Evolutionary conservation across 1,284 basidiomycete genomes (phyloP), one percentile per base, ranked within the genome.

Genomic region (Rhodotorula mucilaginosa): DNA sequence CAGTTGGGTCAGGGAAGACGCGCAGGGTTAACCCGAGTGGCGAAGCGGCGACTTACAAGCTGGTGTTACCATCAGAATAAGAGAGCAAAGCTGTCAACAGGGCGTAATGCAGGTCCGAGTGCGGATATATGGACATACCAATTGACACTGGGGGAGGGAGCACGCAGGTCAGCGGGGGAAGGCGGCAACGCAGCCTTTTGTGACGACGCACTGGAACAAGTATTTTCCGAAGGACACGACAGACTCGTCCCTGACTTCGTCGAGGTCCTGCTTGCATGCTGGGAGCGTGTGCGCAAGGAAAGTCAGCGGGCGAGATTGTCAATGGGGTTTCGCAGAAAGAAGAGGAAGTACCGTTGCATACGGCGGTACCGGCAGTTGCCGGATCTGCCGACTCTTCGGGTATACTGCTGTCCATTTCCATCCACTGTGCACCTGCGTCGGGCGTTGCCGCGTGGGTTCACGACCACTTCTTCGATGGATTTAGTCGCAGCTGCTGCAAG

Each of bases 151-250:
- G 5, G 12, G 5, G 26, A 1, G 19, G 7, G 2, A 34, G 3
- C 1, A 4, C 10, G 19, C 44, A 34, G 23, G 26, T 16, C 26
- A n/a, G 49, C 13, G 31, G 23, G 51, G 8, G 15, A 26, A 49
- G 47, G 18, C 49, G 62, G n/a, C 19, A 44, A 52, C 7, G n/a
- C 29, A 61, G 19, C 18, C 39, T 13, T 10, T 44, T 8, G 12
- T 8, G 39, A 21, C 19, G 44, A 71, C 69, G 64, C 57, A 74
- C 73, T 78, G 77, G 67, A 75, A 78, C 23, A 78, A 62, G 29
- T 71, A 73, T 48, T 75, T 74, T 13, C 77, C 77, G 61, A 77
- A 77, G 49, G 68, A 71, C 5, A 78, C 77, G 58, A 78, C 77
- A 21, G 74, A 70, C 46, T 69, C 73, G 44, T 78, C 77, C 31